Evolutionary conservation across 495 filamentous ascomycete species (phyloP).

Genomic region (Hyaloscypha bicolor): DNA sequence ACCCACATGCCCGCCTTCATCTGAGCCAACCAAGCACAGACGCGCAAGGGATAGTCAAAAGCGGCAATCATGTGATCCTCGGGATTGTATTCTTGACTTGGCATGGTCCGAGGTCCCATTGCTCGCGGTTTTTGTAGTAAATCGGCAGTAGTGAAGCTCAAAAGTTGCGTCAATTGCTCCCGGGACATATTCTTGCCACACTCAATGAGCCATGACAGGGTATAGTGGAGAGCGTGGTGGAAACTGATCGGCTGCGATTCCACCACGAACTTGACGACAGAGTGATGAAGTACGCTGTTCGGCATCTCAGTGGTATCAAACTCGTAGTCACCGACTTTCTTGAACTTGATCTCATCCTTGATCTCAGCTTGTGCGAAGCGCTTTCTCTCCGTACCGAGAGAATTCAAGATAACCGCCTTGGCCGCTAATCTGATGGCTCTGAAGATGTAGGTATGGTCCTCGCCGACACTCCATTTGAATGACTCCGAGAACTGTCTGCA

Average conservation of each 20-base stretch:
- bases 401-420: slow-evolving; percentile 78
- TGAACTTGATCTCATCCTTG: slow-evolving; percentile 80
- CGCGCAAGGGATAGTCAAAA: slow-evolving; percentile 90
- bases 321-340: slow-evolving; percentile 72
- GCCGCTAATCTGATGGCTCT: slow-evolving; percentile 77
- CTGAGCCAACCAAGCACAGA: slow-evolving; percentile 95
- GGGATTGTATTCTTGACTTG: slow-evolving; percentile 47
- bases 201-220: slow-evolving; percentile 95
- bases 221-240: slow-evolving; percentile 96
- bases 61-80: slow-evolving; percentile 85
- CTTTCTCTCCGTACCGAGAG: slow-evolving; percentile 82
- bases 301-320: slow-evolving; percentile 62
- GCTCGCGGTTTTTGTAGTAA: slow-evolving; percentile 56
- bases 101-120: slow-evolving; percentile 57
- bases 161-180: slow-evolving; percentile 62
- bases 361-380: slow-evolving; percentile 88
- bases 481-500: slow-evolving; percentile 87
- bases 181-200: slow-evolving; percentile 75
- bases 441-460: slow-evolving; percentile 62
- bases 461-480: slow-evolving; percentile 66
- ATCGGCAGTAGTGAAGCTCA: slow-evolving; percentile 64
- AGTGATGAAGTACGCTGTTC: slow-evolving; percentile 45
- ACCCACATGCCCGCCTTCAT: slow-evolving; percentile 99
- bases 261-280: slow-evolving; percentile 84
- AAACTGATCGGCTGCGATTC: slow-evolving; percentile 92